Percentiles rank a stretch among this genome's conserved stretches.
These are phyloP conservation scores for Quercus tomentella DNA, from an alignment of 331 rosid species.

Conservation along the genomic window DNA sequence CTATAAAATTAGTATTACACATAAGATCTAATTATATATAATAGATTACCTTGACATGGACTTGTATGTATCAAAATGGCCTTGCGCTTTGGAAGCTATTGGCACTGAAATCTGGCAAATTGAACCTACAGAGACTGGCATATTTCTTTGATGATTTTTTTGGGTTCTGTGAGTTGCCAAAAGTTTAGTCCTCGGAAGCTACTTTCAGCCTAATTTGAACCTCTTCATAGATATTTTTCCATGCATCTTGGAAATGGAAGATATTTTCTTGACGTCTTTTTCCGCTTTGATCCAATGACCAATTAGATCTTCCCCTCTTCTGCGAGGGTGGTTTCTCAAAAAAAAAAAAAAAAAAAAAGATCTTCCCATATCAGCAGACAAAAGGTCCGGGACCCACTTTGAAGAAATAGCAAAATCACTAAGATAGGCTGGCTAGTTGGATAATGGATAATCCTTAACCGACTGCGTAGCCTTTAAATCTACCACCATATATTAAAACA, in stretches of 20 bases:
- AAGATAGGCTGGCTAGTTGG: no score
- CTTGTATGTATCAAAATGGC: conserved; percentile 18
- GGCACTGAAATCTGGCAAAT: conserved; percentile 25
- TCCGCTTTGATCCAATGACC: neutral
- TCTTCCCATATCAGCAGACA: neutral
- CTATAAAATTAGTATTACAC: no score
- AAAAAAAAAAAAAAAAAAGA: no score
- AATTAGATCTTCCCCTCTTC: conserved; percentile 8
- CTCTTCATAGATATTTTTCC: neutral
- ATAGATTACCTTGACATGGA: conserved; percentile 32
- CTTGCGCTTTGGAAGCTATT: conserved; percentile 26
- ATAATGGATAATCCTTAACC: no score
- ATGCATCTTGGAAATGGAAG: neutral
- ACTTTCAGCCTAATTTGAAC: neutral
- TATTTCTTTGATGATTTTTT: conserved; percentile 7
- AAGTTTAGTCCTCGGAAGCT: neutral
- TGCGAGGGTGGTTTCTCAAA: no score
- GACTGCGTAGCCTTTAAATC: no score
- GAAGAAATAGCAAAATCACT: no score
- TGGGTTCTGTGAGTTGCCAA: neutral
- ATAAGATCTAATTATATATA: no score
- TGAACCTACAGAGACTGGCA: conserved; percentile 25
- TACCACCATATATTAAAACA: no score
- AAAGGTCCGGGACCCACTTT: neutral
- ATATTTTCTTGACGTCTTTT: conserved; percentile 11